Evolutionary conservation across 306 rosid species (phyloP), one percentile per base, ranked within the genome.

Genomic region (Hippophae tibetana): DNA sequence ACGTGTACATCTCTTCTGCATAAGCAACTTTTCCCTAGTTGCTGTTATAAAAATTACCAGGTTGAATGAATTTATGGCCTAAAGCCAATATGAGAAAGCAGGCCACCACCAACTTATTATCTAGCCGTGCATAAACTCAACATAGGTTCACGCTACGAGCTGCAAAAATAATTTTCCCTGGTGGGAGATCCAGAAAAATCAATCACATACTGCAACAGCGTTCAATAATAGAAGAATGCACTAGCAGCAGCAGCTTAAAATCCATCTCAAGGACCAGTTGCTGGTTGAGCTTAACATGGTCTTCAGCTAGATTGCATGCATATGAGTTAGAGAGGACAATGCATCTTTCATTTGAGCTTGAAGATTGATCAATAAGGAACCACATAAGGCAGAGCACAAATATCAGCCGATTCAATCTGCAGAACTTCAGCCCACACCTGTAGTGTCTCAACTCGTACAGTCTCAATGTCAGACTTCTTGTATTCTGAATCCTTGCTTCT

Each of bases 361-460:
- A 64, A 40, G 69, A 63, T 46, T 49, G 57, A 66, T 92, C 80
- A 88, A 72, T 88, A 85, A 8, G 96, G 99, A 73, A 92, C 65
- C 51, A 92, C 99, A 67, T 87, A 92, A 1, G 99, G 99, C 68
- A 88, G 76, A 63, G 95, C 95, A 56, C 61, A 75, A 52, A 85
- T 60, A 64, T 85, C 89, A 55, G 81, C 82, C 0, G 76, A 63
- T 72, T 79, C 93, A 62, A 92, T 61, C 67, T 73, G 86, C 78
- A 80, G 66, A 68, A 74, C 88, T 72, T 87, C 93, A n/a, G 92
- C 89, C 98, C 98, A 92, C 38, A 88, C 95, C 55, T 72, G 80
- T 5, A 60, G 79, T 43, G 66, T 61, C 70, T 68, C 81, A 74
- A 42, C 65, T 62, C 43, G 63, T 27, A 76, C 69, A 71, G 73